Percentiles rank a stretch among this genome's conserved stretches.
Evolutionary conservation across 805 yeast genomes (phyloP).

Genomic region (Blastobotrys muscicola): DNA sequence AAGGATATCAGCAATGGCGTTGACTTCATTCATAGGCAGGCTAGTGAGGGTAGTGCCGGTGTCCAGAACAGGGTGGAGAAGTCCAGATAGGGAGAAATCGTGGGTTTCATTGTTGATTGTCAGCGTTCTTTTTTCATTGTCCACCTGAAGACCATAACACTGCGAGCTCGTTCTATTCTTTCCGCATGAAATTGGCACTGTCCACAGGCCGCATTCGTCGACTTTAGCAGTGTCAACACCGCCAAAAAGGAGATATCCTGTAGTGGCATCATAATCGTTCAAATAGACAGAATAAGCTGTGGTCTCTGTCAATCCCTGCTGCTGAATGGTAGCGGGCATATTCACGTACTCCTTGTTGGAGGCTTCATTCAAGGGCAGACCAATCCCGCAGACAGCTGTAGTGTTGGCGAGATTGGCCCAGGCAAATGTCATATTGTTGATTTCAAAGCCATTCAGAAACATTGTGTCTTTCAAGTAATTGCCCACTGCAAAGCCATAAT

Average conservation of each 20-base stretch:
- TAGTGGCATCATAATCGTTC: constrained; percentile 17
- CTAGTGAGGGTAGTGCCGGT: constrained; percentile 16
- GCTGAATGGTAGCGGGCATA: constrained; percentile 28
- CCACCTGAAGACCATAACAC: no score
- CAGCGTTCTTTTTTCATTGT: no score
- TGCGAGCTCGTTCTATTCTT: no score
- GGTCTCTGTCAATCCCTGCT: constrained; percentile 33
- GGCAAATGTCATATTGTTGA: constrained; percentile 55
- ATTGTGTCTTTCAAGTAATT: no score
- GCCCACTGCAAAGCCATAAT: constrained; percentile 42
- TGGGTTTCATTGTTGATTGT: no score
- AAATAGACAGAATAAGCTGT: constrained; percentile 43
- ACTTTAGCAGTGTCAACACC: constrained; percentile 59
- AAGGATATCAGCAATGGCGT: constrained; percentile 3
- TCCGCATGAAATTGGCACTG: constrained; percentile 9
- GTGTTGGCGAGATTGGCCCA: constrained; percentile 62
- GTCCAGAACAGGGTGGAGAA: constrained; percentile 9
- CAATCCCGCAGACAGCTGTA: constrained; percentile 37
- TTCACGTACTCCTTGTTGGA: constrained; percentile 23
- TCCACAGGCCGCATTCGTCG: constrained; percentile 31
- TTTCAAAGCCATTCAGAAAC: constrained; percentile 50
- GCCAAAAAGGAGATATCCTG: constrained; percentile 55
- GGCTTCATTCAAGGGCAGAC: constrained; percentile 27
- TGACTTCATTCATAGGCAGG: constrained; percentile 8
- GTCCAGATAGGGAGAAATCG: constrained; percentile 4